Evolutionary conservation across 2,329 filamentous ascomycete genomes (phyloP).

Genomic region (Coniochaeta ligniaria): DNA sequence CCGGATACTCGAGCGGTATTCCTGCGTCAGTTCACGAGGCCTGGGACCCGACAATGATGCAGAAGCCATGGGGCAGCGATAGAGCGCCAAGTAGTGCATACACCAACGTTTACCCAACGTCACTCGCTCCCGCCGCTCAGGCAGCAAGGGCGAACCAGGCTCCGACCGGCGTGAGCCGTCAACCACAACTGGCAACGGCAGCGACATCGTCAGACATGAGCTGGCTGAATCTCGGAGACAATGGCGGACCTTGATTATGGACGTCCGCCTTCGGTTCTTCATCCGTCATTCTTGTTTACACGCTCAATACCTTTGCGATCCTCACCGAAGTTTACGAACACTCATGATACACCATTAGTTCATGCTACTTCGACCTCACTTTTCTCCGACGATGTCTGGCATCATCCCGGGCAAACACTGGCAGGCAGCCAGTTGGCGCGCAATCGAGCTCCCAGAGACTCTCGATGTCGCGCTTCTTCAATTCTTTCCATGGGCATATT

Average conservation of each 20-base stretch:
- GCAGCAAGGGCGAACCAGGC: conserved; percentile 16
- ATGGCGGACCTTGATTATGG: conserved; percentile 9
- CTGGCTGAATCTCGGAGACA: conserved; percentile 66
- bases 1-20: conserved; percentile 57
- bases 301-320: not conserved
- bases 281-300: not conserved
- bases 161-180: conserved; percentile 33
- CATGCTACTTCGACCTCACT: not conserved
- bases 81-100: conserved; percentile 48
- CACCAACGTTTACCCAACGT: conserved; percentile 35
- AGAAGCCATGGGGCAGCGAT: conserved; percentile 40
- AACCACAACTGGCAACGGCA: conserved; percentile 43
- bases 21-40: conserved; percentile 55
- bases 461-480: not conserved
- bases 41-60: conserved; percentile 40
- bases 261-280: not conserved
- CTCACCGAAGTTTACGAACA: not conserved
- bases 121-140: conserved; percentile 28
- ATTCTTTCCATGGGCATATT: not conserved
- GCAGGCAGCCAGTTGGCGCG: not conserved
- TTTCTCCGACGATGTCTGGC: not conserved
- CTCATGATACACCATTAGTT: not conserved
- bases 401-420: not conserved
- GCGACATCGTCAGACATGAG: conserved; percentile 62
- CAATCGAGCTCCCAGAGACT: not conserved